Base-by-base conservation (phyloP, 2,329 filamentous ascomycete species). In the Hymenoscyphus repandus region DNA sequence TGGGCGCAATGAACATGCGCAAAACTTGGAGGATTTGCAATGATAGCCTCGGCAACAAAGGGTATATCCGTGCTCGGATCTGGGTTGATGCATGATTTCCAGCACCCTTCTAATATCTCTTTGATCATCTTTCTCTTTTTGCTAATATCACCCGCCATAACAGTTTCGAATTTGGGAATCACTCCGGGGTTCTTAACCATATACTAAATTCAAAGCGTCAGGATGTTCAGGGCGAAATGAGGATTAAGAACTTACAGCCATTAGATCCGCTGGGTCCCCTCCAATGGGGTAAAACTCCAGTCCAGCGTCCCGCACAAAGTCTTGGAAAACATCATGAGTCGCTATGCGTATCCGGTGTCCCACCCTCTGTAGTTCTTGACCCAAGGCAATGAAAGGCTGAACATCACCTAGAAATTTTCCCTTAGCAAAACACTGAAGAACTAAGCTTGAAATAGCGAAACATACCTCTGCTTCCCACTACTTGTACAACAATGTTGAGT, bases 111-210 rank as follows among this genome's bases (percentile, higher is more conserved):
- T 13, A 95, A 71, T 56, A 93, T 91, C 52, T 88, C 77, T 50
- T 81, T 79, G 46, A 93, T 88, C 18, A 85, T 86, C 55, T 77
- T 81, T 15, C 88, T 76, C 33, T 87, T 76, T 66, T 82, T 84
- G 38, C 77, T 81, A 45, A 93, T 79, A 62, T 92, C 88, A 4
- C 88, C 88, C 55, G 77, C 85, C 53, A 80, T 81, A 42, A 93
- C 70, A 0, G 85, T 82, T 44, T 89, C 82, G 52, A 91, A 79
- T 0, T 84, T 85, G 1, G 89, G 89, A 80, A 93, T 88, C 31
- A 93, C 72, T 0, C 88, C 86, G 0, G 88, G 88, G 59, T 92
- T 86, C 67, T 90, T 90, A 43, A 92, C 88, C 88, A 93, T 93
- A 63, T 90, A 93, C 47, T 49, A 4, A n/a, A 9, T 7, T 10